Conservation (phyloP, 352 stramenopile species). For the Phytophthora nicotianae region DNA sequence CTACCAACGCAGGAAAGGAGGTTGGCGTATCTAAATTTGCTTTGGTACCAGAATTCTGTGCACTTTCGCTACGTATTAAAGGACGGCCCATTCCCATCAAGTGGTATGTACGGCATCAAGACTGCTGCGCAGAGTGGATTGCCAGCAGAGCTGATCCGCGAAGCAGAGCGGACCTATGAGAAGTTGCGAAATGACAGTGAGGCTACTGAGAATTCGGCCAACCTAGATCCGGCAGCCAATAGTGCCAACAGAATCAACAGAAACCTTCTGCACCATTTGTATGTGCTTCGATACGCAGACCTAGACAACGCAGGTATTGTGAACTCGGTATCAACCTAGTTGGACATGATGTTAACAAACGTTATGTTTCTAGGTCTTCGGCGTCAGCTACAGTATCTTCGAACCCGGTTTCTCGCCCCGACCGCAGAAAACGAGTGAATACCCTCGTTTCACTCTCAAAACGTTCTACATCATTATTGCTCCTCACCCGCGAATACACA, state of each 20-base stretch:
- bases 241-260: conserved; percentile 34
- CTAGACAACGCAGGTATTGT: conserved; percentile 58
- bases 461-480: conserved; percentile 9
- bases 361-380: conserved; percentile 46
- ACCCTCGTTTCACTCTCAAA: not conserved
- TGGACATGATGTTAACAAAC: conserved; percentile 3
- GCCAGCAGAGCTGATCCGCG: conserved; percentile 59
- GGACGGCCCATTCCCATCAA: conserved; percentile 61
- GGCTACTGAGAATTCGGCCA: conserved; percentile 10
- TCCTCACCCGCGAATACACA: conserved; percentile 37
- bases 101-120: conserved; percentile 84
- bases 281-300: conserved; percentile 66
- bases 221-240: conserved; percentile 13
- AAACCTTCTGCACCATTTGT: conserved; percentile 76
- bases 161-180: conserved; percentile 57
- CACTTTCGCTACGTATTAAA: conserved; percentile 72
- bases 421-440: conserved; percentile 17
- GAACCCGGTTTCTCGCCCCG: conserved; percentile 51
- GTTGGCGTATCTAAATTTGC: conserved; percentile 3
- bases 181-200: conserved; percentile 34
- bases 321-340: not conserved
- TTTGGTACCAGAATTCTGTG: conserved; percentile 45
- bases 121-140: conserved; percentile 79
- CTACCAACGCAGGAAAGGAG: not conserved
- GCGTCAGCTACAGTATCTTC: conserved; percentile 71